Conservation (phyloP, 768 basidiomycete species). For the Amanita polypyramis region DNA sequence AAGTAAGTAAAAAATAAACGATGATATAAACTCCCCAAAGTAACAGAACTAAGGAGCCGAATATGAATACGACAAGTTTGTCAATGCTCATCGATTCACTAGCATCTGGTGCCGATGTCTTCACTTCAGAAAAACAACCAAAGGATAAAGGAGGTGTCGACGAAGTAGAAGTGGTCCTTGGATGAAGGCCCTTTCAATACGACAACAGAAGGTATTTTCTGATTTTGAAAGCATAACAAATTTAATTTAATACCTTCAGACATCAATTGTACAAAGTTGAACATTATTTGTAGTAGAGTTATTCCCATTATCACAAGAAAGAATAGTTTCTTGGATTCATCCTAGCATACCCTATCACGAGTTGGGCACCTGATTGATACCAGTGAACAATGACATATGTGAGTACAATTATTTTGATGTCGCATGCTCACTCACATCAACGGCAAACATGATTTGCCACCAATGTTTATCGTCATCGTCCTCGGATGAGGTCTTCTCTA, state of each 20-base stretch:
- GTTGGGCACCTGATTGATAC: neutral
- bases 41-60: constrained; percentile 37
- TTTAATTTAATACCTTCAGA: neutral
- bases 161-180: constrained; percentile 72
- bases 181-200: constrained; percentile 20
- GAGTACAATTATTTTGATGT: neutral
- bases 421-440: neutral
- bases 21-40: neutral
- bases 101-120: constrained; percentile 67
- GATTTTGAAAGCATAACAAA: too few relatives aligned
- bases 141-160: constrained; percentile 23
- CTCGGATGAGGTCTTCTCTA: neutral
- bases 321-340: neutral
- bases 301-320: too few relatives aligned
- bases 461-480: neutral
- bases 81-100: constrained; percentile 74
- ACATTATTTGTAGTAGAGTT: too few relatives aligned
- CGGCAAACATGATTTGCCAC: neutral
- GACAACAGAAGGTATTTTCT: too few relatives aligned
- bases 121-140: constrained; percentile 19
- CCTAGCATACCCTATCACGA: neutral
- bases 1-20: constrained; percentile 34
- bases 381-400: too few relatives aligned
- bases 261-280: neutral
- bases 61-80: constrained; percentile 56